These are phyloP conservation scores for Aspergillus sclerotialis DNA, from an alignment of 2,329 filamentous ascomycete genomes.

Conservation along the genomic window DNA sequence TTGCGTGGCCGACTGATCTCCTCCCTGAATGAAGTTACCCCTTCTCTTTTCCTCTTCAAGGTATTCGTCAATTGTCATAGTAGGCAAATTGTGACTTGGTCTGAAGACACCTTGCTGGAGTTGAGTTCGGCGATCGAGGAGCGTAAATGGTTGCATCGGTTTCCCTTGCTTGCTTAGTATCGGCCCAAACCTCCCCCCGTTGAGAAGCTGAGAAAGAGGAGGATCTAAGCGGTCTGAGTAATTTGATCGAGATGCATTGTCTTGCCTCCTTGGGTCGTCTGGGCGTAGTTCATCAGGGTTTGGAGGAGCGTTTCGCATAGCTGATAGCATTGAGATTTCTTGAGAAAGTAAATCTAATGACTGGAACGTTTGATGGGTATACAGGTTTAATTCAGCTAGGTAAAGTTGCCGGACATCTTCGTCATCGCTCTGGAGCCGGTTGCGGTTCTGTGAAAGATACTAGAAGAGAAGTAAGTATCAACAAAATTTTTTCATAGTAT, in stretches of 20 bases:
- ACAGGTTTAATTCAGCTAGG: conserved; percentile 66
- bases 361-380: conserved; percentile 74
- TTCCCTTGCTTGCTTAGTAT: conserved; percentile 72
- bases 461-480: conserved; percentile 33
- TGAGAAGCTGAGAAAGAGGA: conserved; percentile 47
- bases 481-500: conserved; percentile 16
- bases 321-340: conserved; percentile 73
- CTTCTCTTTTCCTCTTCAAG: conserved; percentile 79
- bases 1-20: conserved; percentile 61
- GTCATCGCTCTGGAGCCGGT: conserved; percentile 66
- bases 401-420: conserved; percentile 73
- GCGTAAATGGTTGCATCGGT: conserved; percentile 83
- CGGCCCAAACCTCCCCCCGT: conserved; percentile 53
- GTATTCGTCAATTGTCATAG: conserved; percentile 98
- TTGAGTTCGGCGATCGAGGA: conserved; percentile 69
- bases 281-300: conserved; percentile 25
- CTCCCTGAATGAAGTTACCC: conserved; percentile 86
- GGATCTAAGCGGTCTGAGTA: conserved; percentile 72
- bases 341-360: conserved; percentile 79
- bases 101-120: conserved; percentile 77
- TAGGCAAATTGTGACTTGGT: conserved; percentile 85
- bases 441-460: conserved; percentile 54
- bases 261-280: conserved; percentile 38
- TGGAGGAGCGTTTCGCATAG: conserved; percentile 52
- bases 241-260: conserved; percentile 43